Evolutionary conservation across 805 yeast genomes (phyloP), one percentile per base, ranked within the genome.

Genomic region (Ogataea polymorpha): DNA sequence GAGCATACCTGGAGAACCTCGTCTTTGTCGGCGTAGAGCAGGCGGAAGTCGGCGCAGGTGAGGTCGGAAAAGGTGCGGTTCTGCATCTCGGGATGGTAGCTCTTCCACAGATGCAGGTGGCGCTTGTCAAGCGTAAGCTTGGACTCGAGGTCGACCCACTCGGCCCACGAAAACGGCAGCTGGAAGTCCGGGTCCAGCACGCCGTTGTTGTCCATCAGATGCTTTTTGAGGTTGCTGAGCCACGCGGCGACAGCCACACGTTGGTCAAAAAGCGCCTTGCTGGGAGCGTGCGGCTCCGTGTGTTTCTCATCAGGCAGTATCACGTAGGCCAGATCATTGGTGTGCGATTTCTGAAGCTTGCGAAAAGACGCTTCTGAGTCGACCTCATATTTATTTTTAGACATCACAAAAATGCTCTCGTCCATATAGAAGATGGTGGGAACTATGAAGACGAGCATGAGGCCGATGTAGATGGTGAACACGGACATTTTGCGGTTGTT

Each of bases 261-360:
- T 2, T 64, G 67, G 42, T 67, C 71, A 29, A 51, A 57, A 18
- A 43, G 24, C 13, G 31, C 30, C 13, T 7, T 26, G 31, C 13
- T 23, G 32, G 16, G 16, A 14, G 5, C 28, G 15, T 10, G 21
- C 41, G 6, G 35, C 13, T 11, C 23, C 32, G 39, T 31, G 25
- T 30, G 38, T 15, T 43, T 44, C 12, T 72, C 68, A 1, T 96
- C 95, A 3, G 85, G 77, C 42, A 73, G 71, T n/a, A 76, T 69
- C 25, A 86, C 72, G 21, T 72, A 70, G 0, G 81, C 76, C 47
- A 74, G 36, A 18, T 14, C 28, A 13, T 51, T 46, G 3, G 51
- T 46, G 28, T 45, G 39, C 25, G 39, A 23, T 26, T 42, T 41
- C 35, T 46, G 50, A 9, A 46, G 23, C 30, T 42, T 38, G n/a